Evolutionary conservation across 2,329 filamentous ascomycete genomes (phyloP).

Genomic region (Colletotrichum costaricense): DNA sequence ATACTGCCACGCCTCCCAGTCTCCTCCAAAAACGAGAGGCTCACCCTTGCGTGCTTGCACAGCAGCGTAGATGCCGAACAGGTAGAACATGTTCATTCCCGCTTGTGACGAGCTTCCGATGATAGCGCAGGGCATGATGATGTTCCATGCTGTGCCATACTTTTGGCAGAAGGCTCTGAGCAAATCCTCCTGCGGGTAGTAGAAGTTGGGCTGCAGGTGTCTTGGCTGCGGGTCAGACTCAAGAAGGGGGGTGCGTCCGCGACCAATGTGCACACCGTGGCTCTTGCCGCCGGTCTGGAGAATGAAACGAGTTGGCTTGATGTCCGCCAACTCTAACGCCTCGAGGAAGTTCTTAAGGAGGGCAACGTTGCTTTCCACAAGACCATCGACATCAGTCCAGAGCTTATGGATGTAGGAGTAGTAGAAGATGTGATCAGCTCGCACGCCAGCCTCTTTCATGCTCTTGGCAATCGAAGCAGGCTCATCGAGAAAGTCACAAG

Average conservation of each 20-base stretch:
- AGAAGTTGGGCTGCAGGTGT: constrained; percentile 21
- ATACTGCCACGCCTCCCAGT: constrained; percentile 20
- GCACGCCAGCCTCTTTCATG: neutral
- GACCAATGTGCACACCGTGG: constrained; percentile 20
- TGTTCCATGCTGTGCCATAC: constrained; percentile 5
- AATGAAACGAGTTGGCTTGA: constrained; percentile 7
- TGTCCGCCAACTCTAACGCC: neutral
- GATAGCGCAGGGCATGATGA: constrained; percentile 5
- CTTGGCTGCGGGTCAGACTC: constrained; percentile 22
- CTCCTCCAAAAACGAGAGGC: constrained; percentile 9
- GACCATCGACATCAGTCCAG: constrained; percentile 8
- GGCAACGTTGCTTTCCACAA: neutral
- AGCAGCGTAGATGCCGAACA: constrained; percentile 3
- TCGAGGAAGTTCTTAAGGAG: constrained; percentile 20
- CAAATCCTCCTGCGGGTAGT: constrained; percentile 23
- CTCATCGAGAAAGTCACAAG: constrained; percentile 12
- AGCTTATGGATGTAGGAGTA: constrained; percentile 26
- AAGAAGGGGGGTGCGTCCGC: neutral
- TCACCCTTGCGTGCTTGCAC: constrained; percentile 6
- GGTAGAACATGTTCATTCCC: constrained; percentile 8
- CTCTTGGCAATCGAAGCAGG: neutral
- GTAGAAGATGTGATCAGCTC: constrained; percentile 23
- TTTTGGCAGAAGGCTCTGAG: constrained; percentile 3
- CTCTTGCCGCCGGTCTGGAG: constrained; percentile 32
- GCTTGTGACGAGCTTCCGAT: neutral